phyloP scores from a whole-genome alignment of 768 basidiomycete species.

The Leccinellum rugosiceps region DNA sequence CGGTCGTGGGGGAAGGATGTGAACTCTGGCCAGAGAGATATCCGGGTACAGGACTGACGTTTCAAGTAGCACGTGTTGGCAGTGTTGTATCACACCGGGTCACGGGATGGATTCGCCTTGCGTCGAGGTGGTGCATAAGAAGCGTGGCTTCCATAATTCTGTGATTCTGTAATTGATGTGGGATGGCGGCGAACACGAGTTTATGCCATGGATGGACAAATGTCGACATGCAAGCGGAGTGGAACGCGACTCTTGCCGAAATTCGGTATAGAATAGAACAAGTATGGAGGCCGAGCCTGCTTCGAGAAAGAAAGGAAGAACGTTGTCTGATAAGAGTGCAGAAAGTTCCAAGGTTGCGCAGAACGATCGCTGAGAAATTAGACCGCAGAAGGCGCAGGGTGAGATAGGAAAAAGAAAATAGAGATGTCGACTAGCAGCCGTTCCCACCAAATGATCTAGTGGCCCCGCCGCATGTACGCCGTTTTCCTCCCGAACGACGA shows the following conservation, averaged over 20 bases:
- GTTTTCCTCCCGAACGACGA: not conserved
- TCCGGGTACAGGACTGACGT: slow-evolving; percentile 24
- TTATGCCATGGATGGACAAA: slow-evolving; percentile 11
- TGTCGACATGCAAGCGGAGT: not conserved
- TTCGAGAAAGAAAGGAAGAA: slow-evolving; percentile 14
- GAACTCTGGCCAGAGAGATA: slow-evolving; percentile 24
- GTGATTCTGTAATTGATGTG: slow-evolving; percentile 18
- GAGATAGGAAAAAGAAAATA: not conserved
- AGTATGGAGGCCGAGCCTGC: not conserved
- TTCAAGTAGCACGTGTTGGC: slow-evolving; percentile 27
- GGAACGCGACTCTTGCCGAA: slow-evolving; percentile 9
- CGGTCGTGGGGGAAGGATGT: slow-evolving; percentile 13
- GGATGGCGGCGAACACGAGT: slow-evolving; percentile 20
- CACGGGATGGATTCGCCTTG: slow-evolving; percentile 26
- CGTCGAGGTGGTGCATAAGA: slow-evolving; percentile 24
- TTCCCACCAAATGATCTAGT: not conserved
- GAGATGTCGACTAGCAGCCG: not conserved
- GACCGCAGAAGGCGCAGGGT: not conserved
- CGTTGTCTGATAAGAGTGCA: slow-evolving; percentile 12
- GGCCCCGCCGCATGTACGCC: not conserved
- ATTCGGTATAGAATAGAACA: slow-evolving; percentile 10
- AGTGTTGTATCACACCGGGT: slow-evolving; percentile 28
- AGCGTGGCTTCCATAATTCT: slow-evolving; percentile 22
- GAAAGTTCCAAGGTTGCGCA: slow-evolving; percentile 13
- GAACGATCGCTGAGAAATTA: slow-evolving; percentile 10